Conservation (phyloP, 495 filamentous ascomycete species). For the Letharia lupina region DNA sequence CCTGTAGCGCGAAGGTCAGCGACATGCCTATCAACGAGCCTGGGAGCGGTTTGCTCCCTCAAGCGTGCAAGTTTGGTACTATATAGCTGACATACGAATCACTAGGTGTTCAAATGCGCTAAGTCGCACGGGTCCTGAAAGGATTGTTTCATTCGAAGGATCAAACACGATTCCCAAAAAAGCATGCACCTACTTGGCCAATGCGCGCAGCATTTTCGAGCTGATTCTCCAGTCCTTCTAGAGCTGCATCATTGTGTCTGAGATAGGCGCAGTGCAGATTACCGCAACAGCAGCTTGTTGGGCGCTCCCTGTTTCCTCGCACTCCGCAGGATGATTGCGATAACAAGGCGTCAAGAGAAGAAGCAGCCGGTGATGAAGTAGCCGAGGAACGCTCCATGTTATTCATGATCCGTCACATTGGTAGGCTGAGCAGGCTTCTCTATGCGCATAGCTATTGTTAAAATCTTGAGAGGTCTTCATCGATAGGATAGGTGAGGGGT, state of each 20-base stretch:
- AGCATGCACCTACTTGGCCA: slow-evolving; percentile 60
- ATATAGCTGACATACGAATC: neutral
- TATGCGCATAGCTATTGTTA: neutral
- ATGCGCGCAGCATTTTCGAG: slow-evolving; percentile 74
- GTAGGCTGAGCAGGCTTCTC: slow-evolving; percentile 8
- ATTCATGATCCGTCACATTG: neutral
- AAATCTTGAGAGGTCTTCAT: neutral
- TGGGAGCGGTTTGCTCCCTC: neutral
- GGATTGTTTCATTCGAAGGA: slow-evolving; percentile 4
- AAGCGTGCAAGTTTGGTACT: neutral
- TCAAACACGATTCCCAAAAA: slow-evolving; percentile 5
- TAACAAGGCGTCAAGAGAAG: slow-evolving; percentile 17
- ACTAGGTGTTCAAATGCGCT: neutral
- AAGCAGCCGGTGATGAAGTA: slow-evolving; percentile 12
- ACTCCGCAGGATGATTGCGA: slow-evolving; percentile 22
- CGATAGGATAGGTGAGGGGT: neutral
- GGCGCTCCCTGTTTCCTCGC: slow-evolving; percentile 5
- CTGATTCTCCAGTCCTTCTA: slow-evolving; percentile 77
- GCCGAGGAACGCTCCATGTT: slow-evolving; percentile 1
- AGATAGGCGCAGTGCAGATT: slow-evolving; percentile 69
- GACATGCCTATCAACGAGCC: slow-evolving; percentile 24
- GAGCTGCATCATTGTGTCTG: slow-evolving; percentile 64
- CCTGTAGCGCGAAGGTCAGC: slow-evolving; percentile 74
- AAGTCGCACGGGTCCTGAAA: neutral
- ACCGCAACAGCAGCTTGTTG: slow-evolving; percentile 70